Evolutionary conservation across 148 eudicot species (phyloP).

Genomic region (Rhododendron mucronatum): DNA sequence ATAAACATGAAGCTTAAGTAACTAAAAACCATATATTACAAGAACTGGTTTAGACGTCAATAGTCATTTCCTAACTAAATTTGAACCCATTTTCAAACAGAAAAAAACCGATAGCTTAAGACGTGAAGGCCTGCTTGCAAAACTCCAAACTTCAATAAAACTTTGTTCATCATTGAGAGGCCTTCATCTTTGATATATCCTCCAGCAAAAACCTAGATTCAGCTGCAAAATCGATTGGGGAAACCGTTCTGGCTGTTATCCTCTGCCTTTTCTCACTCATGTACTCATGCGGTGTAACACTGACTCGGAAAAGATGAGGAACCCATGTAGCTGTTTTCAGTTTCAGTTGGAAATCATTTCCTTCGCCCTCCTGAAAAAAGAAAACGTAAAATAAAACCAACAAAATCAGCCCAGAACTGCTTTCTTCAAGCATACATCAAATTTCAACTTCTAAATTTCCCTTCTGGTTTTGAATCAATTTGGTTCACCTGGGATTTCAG

Average conservation of each 20-base stretch:
- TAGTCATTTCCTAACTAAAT: constrained; percentile 2
- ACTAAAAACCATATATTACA: constrained; percentile 7
- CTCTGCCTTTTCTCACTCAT: constrained; percentile 84
- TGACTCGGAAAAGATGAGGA: constrained; percentile 63
- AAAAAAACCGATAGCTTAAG: not conserved
- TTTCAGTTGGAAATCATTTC: constrained; percentile 40
- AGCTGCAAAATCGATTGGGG: constrained; percentile 72
- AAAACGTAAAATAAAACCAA: not conserved
- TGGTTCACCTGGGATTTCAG: constrained; percentile 56
- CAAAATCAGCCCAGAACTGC: not conserved
- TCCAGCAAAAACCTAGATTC: constrained; percentile 73
- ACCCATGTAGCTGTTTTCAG: constrained; percentile 80
- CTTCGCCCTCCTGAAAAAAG: constrained; percentile 19
- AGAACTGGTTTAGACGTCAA: not conserved
- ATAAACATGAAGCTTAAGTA: not conserved
- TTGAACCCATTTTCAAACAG: not conserved
- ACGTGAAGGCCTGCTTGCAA: not conserved
- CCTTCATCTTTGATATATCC: constrained; percentile 62
- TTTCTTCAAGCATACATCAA: not conserved
- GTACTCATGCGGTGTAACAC: constrained; percentile 66
- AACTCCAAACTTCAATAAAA: not conserved
- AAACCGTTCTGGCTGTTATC: constrained; percentile 62
- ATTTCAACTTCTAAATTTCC: not conserved
- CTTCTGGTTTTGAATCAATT: not conserved
- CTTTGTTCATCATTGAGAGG: constrained; percentile 26